Percentiles rank a stretch among this genome's conserved stretches.
These are phyloP conservation scores for Nicotiana sylvestris DNA, from an alignment of 257 asterid species.

Conservation along the genomic window DNA sequence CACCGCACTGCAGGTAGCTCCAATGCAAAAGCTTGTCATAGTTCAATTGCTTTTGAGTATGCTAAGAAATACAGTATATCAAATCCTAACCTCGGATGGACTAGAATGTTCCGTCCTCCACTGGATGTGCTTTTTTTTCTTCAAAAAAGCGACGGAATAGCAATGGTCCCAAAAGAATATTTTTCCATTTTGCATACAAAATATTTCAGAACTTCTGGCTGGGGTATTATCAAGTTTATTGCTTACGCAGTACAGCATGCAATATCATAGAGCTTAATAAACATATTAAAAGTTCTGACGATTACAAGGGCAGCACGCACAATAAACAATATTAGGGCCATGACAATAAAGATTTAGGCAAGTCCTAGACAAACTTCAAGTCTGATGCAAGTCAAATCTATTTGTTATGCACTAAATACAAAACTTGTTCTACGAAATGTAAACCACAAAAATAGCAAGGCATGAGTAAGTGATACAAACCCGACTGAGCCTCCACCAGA, in stretches of 20 bases:
- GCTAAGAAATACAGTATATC: not conserved
- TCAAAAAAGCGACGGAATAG: not conserved
- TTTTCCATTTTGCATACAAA: not conserved
- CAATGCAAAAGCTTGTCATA: not conserved
- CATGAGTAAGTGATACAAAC: conserved; percentile 44
- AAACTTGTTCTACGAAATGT: not conserved
- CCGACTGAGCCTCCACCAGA: conserved; percentile 99
- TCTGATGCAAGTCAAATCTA: not conserved
- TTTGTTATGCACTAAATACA: not conserved
- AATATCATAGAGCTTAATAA: not conserved
- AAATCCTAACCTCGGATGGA: not conserved
- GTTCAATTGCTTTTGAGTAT: not conserved
- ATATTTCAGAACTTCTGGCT: not conserved
- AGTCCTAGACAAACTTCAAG: not conserved
- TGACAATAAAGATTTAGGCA: not conserved
- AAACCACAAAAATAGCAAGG: not conserved
- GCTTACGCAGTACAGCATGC: not conserved
- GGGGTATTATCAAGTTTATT: not conserved
- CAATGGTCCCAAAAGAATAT: not conserved
- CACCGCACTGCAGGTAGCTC: not conserved
- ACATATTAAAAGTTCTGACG: not conserved
- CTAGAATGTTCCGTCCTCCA: not conserved
- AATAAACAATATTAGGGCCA: not conserved
- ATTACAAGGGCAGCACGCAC: not conserved
- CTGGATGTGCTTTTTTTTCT: not conserved